Evolutionary conservation across 495 filamentous ascomycete genomes (phyloP).

Genomic region (Recurvomyces mirabilis): DNA sequence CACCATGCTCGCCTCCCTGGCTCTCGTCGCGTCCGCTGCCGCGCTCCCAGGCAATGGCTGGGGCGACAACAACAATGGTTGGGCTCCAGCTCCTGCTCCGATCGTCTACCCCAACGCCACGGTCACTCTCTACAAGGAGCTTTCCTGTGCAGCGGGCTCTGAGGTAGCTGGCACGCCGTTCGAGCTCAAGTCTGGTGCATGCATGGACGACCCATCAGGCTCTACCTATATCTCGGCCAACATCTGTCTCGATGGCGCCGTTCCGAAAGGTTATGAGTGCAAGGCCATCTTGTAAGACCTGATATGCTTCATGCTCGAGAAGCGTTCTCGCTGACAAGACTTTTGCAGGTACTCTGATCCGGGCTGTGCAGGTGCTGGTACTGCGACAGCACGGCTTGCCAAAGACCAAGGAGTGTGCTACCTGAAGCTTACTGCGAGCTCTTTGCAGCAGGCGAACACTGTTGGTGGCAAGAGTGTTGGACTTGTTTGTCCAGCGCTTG

Average conservation of each 20-base stretch:
- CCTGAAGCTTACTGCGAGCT: neutral
- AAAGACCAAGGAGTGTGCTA: neutral
- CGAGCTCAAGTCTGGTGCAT: neutral
- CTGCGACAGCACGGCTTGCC: neutral
- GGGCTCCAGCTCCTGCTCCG: neutral
- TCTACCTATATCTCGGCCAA: constrained; percentile 1
- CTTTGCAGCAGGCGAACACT: neutral
- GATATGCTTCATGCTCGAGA: neutral
- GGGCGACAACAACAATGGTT: no score
- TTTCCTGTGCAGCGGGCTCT: neutral
- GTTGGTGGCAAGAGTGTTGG: neutral
- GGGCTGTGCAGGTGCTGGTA: neutral
- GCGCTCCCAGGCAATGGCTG: no score
- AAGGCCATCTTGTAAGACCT: neutral
- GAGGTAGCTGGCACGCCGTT: neutral
- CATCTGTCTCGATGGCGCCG: constrained; percentile 1
- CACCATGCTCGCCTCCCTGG: constrained; percentile 1
- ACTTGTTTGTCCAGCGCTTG: neutral
- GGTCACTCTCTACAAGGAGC: neutral
- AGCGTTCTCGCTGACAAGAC: neutral
- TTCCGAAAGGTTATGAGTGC: constrained; percentile 1
- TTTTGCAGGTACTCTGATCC: neutral
- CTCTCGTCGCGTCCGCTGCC: neutral
- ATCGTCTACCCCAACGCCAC: neutral
- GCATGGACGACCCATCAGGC: neutral